Base-by-base conservation (phyloP, 257 asterid genomes). In the Lycium barbarum region DNA sequence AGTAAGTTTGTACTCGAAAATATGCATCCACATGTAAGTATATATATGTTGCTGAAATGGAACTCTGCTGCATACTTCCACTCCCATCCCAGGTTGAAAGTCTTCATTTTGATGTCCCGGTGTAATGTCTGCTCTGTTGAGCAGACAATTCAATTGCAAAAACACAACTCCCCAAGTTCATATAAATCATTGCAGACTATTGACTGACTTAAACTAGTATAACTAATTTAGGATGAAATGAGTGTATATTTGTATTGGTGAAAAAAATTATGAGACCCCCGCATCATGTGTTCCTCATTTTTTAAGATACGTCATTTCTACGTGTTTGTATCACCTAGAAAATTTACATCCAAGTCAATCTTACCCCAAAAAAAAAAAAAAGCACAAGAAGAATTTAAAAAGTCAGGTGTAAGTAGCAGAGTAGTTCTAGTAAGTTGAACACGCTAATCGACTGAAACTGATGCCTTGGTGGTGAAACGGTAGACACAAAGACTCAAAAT, bases 1-100 rank as follows among this genome's bases (percentile, higher is more conserved):
- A 20, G 53, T 68, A 72, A 61, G 49, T 70, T 79, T 62, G 47
- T 15, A 72, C 10, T n/a, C 7, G 1, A 81, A 22, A 81, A 61
- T 22, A 35, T 13, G 63, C 82, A 22, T 76, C 63, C 26, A 76
- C 45, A 7, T 51, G 63, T 76, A 74, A 49, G 13, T 74, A 51
- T 7, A 12, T 59, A 59, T 76, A 38, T 13, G 82, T 63, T 51
- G 51, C 63, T 22, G 63, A 76, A 15, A 76, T 3, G 9, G 63
- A 53, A 78, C 65, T 15, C 65, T 53, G 62, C 65, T 78, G 13
- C 38, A 13, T 51, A 78, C 26, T 53, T 78, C 82, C 81, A 78
- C 65, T 53, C 26, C 40, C 22, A 53, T 26, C 47, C 65, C 65
- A 26, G 53, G 59, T 59, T 76, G 82, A 26, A 76, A 51, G 13